These are phyloP conservation scores for Colletotrichum australisinense DNA, from an alignment of 2,329 filamentous ascomycete species.

Conservation along the genomic window DNA sequence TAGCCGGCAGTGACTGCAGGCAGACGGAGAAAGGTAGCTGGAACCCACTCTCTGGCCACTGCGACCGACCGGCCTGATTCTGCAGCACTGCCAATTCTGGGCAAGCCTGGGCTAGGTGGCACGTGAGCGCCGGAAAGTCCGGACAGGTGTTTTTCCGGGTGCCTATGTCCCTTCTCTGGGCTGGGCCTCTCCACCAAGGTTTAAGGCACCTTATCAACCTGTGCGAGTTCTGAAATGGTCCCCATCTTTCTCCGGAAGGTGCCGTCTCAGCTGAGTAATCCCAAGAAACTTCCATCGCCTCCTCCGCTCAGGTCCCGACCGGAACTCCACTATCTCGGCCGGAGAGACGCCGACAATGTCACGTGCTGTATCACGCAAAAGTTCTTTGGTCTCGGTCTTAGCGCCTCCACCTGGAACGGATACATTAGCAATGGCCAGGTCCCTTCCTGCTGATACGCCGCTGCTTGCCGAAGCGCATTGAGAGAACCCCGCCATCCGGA, in stretches of 20 bases:
- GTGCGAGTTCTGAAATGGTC: too few relatives aligned
- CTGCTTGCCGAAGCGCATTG: slow-evolving; percentile 32
- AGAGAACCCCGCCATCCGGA: slow-evolving; percentile 31
- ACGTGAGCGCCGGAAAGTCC: slow-evolving; percentile 14
- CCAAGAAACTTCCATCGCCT: background rate
- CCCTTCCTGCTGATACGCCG: slow-evolving; percentile 32
- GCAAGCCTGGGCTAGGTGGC: background rate
- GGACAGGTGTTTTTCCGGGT: background rate
- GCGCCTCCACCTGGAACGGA: slow-evolving; percentile 18
- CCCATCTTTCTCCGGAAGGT: background rate
- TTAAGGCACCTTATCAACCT: too few relatives aligned
- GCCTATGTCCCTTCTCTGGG: background rate
- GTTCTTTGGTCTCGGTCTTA: slow-evolving; percentile 13
- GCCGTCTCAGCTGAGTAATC: slow-evolving; percentile 11
- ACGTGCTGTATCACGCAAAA: slow-evolving; percentile 30
- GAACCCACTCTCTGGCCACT: slow-evolving; percentile 28
- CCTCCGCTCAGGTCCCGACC: background rate
- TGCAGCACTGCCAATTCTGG: slow-evolving; percentile 21
- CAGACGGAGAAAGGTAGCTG: slow-evolving; percentile 18
- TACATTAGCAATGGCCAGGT: slow-evolving; percentile 12
- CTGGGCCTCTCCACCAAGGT: background rate
- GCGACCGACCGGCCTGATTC: slow-evolving; percentile 23
- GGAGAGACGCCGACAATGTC: background rate
- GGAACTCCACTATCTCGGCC: background rate
- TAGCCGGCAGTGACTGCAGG: slow-evolving; percentile 27